Conservation (phyloP, 805 yeast species). For the Trichomonascus vanleenenianus region DNA sequence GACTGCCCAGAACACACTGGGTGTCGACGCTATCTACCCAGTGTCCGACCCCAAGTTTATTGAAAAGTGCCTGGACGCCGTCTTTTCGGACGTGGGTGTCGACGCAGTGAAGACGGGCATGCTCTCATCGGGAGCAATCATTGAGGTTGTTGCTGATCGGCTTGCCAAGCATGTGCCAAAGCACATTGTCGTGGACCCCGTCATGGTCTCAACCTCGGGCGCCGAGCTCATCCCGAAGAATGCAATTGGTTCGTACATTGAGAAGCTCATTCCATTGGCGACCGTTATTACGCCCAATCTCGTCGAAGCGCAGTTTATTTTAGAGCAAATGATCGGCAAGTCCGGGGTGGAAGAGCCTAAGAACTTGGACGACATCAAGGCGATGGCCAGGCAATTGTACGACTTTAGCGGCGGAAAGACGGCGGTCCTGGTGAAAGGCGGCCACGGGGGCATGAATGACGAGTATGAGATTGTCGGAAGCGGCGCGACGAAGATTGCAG, state of each 20-base stretch:
- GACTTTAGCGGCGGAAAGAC: slow-evolving; percentile 19
- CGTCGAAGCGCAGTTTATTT: slow-evolving; percentile 49
- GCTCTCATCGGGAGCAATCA: slow-evolving; percentile 48
- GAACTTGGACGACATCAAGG: slow-evolving; percentile 31
- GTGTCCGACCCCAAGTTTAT: slow-evolving; percentile 40
- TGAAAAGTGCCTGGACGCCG: slow-evolving; percentile 41
- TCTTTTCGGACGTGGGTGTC: slow-evolving; percentile 52
- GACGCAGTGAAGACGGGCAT: slow-evolving; percentile 76
- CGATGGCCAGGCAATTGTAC: slow-evolving; percentile 35
- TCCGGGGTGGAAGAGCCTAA: not conserved
- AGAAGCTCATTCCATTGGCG: slow-evolving; percentile 42
- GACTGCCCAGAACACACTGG: slow-evolving; percentile 65
- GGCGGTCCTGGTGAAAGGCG: slow-evolving; percentile 70
- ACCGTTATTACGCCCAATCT: slow-evolving; percentile 68
- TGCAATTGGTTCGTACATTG: slow-evolving; percentile 38
- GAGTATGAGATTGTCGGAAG: slow-evolving; percentile 7
- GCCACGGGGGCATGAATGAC: slow-evolving; percentile 45
- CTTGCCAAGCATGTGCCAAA: slow-evolving; percentile 26
- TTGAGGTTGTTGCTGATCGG: slow-evolving; percentile 38
- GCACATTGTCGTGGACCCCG: slow-evolving; percentile 68
- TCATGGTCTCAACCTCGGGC: slow-evolving; percentile 78
- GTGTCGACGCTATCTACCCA: slow-evolving; percentile 34
- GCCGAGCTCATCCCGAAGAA: slow-evolving; percentile 43
- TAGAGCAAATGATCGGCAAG: slow-evolving; percentile 11
- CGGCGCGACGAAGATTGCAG: slow-evolving; percentile 17